Conservation (phyloP, 2,329 filamentous ascomycete genomes). For the Hymenoscyphus scutula region DNA sequence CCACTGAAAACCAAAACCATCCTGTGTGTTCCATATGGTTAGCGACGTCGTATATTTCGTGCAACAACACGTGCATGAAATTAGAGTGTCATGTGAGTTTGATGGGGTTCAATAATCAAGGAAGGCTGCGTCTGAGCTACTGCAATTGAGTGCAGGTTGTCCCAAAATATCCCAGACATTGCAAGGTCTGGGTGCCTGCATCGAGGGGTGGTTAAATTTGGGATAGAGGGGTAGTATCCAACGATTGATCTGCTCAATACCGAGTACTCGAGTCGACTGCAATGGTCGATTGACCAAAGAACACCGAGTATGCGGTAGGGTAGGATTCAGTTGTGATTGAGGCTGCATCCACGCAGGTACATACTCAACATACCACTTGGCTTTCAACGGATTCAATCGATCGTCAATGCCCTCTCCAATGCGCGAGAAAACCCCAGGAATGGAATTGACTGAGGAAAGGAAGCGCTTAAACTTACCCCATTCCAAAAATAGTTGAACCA, state of each 20-base stretch:
- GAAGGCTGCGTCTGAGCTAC: constrained; percentile 5
- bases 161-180: background rate
- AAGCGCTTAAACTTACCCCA: constrained; percentile 54
- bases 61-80: constrained; percentile 23
- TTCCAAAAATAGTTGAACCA: constrained; percentile 68
- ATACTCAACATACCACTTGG: constrained; percentile 3
- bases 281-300: background rate
- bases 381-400: background rate
- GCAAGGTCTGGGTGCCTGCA: background rate
- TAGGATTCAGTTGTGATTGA: constrained; percentile 10
- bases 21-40: constrained; percentile 43
- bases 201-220: constrained; percentile 2
- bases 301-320: constrained; percentile 4
- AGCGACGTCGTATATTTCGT: constrained; percentile 27
- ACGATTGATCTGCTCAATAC: background rate
- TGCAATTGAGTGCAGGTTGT: constrained; percentile 11
- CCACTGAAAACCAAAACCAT: constrained; percentile 77
- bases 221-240: constrained; percentile 3
- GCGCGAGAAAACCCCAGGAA: background rate
- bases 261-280: background rate
- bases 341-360: constrained; percentile 26
- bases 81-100: constrained; percentile 19
- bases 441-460: constrained; percentile 30
- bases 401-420: background rate
- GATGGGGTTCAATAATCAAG: constrained; percentile 12